Evolutionary conservation across 2,329 filamentous ascomycete species (phyloP), one percentile per base, ranked within the genome.

Genomic region (Cladosporium cucumerinum): DNA sequence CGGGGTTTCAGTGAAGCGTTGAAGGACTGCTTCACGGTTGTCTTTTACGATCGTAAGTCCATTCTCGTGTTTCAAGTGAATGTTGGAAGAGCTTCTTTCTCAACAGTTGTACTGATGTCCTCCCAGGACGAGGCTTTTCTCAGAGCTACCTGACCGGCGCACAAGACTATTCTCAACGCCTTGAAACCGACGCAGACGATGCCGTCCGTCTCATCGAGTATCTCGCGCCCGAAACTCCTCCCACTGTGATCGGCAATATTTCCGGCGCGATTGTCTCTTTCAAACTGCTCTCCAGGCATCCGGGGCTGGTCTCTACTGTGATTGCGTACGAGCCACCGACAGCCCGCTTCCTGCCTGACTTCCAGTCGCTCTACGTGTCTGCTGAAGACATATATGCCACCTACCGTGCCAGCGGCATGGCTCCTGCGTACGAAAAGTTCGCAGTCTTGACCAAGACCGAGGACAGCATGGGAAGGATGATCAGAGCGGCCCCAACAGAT

Each of bases 131-230:
- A 48, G 69, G 69, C 64, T 70, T 66, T 63, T 68, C 67, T 2
- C 67, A 66, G 14, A 69, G 67, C 62, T 49, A 61, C 54, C 58
- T 70, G 8, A 63, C 46, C 0, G 67, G 65, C 46, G 54, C 65
- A 5, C 67, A 69, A 63, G 70, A 76, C 66, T 75, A 75, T 57
- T 59, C 63, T 4, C 63, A 73, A n/a, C 66, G 72, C 28, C 68
- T 77, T 5, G 66, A 67, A 8, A 69, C 67, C 34, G 75, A 77
- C 57, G 75, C 71, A 39, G 69, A 76, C 55, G 75, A 77, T 61
- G 71, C 74, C 12, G 64, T 67, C 2, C 61, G 34, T 6, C 70
- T 66, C 11, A 63, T 67, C 54, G n/a, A 57, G n/a, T 57, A 65
- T 28, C 16, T 61, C 23, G 58, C 65, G 8, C 65, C 62, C 6